These are phyloP conservation scores for Coniochaeta hoffmannii DNA, from an alignment of 2,329 filamentous ascomycete genomes.

Conservation along the genomic window DNA sequence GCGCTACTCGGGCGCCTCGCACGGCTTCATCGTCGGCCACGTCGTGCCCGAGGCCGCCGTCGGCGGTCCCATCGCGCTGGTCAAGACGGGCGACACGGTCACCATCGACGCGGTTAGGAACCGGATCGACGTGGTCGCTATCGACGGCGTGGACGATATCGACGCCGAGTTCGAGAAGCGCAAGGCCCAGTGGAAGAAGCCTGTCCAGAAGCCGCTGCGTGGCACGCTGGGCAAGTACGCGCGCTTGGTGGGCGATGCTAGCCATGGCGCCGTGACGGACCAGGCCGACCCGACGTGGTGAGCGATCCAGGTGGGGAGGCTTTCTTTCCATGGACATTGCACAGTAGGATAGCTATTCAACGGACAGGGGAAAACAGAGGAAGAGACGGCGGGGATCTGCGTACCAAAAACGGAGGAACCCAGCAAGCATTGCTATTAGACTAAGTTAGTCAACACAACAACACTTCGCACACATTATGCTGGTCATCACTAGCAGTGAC, in stretches of 20 bases:
- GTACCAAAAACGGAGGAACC: neutral
- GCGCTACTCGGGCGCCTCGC: conserved; percentile 77
- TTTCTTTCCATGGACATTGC: neutral
- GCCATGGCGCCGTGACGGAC: conserved; percentile 86
- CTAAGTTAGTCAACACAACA: neutral
- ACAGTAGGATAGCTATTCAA: too few relatives aligned
- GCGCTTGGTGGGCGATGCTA: conserved; percentile 79
- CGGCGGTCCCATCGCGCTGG: conserved; percentile 81
- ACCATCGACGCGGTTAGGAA: conserved; percentile 82
- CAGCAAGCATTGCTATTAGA: neutral
- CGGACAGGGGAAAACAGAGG: neutral
- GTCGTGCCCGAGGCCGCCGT: conserved; percentile 85
- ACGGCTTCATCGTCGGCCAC: conserved; percentile 92
- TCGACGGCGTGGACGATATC: conserved; percentile 39
- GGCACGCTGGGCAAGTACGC: conserved; percentile 90
- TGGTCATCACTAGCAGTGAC: too few relatives aligned
- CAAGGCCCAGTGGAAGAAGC: conserved; percentile 56
- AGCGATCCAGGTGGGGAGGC: neutral
- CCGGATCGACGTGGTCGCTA: conserved; percentile 57
- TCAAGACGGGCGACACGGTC: conserved; percentile 71
- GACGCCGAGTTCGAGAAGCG: conserved; percentile 50
- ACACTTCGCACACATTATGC: too few relatives aligned
- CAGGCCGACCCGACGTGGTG: conserved; percentile 19
- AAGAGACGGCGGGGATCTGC: neutral
- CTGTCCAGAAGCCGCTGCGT: conserved; percentile 66